These are phyloP conservation scores for Euphrasia confusa DNA, from an alignment of 257 asterid genomes.

Conservation along the genomic window DNA sequence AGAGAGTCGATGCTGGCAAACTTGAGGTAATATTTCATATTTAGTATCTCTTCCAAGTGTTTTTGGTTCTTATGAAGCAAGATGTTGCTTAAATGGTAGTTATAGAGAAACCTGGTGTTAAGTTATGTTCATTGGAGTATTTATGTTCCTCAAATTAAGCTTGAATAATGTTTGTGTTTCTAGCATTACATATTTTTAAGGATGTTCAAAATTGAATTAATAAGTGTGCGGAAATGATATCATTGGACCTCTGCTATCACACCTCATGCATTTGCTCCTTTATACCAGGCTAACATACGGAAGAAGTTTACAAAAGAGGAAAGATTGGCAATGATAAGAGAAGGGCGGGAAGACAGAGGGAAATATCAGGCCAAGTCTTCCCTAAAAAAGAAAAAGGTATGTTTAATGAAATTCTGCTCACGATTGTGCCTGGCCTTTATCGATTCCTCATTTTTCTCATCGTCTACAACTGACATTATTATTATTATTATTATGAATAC, in stretches of 20 bases:
- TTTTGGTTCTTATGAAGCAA: constrained; percentile 3
- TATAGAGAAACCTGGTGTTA: neutral
- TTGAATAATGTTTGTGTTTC: neutral
- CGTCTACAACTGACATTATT: too few species aligned
- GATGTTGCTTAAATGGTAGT: neutral
- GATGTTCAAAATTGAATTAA: neutral
- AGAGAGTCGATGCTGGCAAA: constrained; percentile 70
- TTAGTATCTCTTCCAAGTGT: neutral
- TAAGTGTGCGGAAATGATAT: neutral
- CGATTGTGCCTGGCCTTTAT: neutral
- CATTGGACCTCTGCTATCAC: constrained; percentile 2
- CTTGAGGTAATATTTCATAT: constrained; percentile 56
- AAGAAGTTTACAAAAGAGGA: constrained; percentile 71
- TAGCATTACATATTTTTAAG: neutral
- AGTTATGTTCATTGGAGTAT: neutral
- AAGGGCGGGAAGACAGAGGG: constrained; percentile 73
- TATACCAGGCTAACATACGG: constrained; percentile 63
- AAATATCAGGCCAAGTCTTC: constrained; percentile 60
- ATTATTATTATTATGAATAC: neutral
- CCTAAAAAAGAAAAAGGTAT: constrained; percentile 71
- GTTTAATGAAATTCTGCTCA: neutral
- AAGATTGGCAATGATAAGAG: constrained; percentile 52
- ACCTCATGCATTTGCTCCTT: constrained; percentile 28
- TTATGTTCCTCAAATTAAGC: neutral
- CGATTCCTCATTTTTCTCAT: neutral